Evolutionary conservation across 139 green algal genomes (phyloP), one percentile per base, ranked within the genome.

Genomic region (Eudorina sp.): DNA sequence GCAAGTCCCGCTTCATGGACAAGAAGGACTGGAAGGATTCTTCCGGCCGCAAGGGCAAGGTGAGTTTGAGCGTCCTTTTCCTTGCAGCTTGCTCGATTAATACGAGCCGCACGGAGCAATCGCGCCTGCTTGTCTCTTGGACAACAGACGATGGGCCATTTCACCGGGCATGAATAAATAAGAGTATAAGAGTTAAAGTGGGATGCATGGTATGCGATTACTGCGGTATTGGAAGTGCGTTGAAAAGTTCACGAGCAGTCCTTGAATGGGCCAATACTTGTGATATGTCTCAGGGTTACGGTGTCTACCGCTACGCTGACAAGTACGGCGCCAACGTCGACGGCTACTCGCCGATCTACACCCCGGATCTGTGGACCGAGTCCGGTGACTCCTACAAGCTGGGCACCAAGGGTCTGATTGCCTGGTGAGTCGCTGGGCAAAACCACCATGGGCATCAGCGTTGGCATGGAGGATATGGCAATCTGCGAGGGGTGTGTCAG

Each of bases 251-350:
- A 82, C 41, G 43, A 36, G 18, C 25, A 40, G 41, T 55, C 41
- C 48, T 27, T 8, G 14, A 41, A 14, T 72, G 51, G 51, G 51
- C 14, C 51, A 60, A n/a, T n/a, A n/a, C n/a, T n/a, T n/a, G n/a
- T n/a, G n/a, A n/a, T n/a, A n/a, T 40, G 21, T 38, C 64, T 48
- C 88, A 98, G 96, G 96, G 97, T 88, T 95, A 93, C 53, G 97
- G 97, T 53, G 97, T 99, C 53, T 99, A 98, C 96, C 90, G 89
- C 55, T 99, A 97, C 85, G 89, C 91, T 1, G 89, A 96, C 90
- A 99, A 99, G 96, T 99, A 99, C 53, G 97, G 97, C 55, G 96
- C 95, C 76, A 99, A 99, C 92, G 97, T 99, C 25, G 97, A 99
- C 80, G 97, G 96, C 84, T 99, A 99, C 96, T 98, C 95, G 40